These are phyloP conservation scores for Xylogone sp. DNA, from an alignment of 2,329 filamentous ascomycete genomes.

Conservation along the genomic window DNA sequence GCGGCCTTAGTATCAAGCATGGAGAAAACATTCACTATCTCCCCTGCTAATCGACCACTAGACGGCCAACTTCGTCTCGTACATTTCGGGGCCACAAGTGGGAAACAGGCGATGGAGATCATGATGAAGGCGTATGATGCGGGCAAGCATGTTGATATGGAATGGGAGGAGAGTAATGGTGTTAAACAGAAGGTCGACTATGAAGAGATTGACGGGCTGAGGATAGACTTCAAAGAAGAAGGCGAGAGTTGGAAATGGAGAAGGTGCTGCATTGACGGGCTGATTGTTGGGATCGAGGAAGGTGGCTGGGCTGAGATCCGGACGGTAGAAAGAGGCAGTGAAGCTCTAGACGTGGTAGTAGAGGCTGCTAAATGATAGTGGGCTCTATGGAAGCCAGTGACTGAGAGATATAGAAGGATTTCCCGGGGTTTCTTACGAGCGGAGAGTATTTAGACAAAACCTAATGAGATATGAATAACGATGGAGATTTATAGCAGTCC, in stretches of 20 bases:
- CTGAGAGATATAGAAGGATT: no score
- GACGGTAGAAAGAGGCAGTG: constrained; percentile 35
- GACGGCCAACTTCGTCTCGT: constrained; percentile 70
- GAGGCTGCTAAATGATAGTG: no score
- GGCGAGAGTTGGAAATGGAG: constrained; percentile 66
- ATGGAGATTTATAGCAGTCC: no score
- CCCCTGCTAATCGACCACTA: constrained; percentile 65
- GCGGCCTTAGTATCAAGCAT: constrained; percentile 75
- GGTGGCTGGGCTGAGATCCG: constrained; percentile 69
- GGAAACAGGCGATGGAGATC: constrained; percentile 68
- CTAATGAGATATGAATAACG: no score
- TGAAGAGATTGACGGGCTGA: constrained; percentile 62
- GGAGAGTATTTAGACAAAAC: no score
- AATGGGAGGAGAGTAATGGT: constrained; percentile 38
- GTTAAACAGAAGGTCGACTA: constrained; percentile 67
- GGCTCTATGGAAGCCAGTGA: no score
- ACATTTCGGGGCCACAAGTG: constrained; percentile 65
- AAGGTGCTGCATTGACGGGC: constrained; percentile 87
- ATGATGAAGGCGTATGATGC: constrained; percentile 64
- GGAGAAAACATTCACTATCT: constrained; percentile 79
- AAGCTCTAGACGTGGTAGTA: constrained; percentile 21
- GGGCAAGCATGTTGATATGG: constrained; percentile 51
- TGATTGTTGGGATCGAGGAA: constrained; percentile 69
- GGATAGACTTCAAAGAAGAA: constrained; percentile 68
- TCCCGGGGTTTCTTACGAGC: no score